Percentiles rank a stretch among this genome's conserved stretches.
phyloP scores from a whole-genome alignment of 2,329 filamentous ascomycete genomes.

The Fusarium concolor region DNA sequence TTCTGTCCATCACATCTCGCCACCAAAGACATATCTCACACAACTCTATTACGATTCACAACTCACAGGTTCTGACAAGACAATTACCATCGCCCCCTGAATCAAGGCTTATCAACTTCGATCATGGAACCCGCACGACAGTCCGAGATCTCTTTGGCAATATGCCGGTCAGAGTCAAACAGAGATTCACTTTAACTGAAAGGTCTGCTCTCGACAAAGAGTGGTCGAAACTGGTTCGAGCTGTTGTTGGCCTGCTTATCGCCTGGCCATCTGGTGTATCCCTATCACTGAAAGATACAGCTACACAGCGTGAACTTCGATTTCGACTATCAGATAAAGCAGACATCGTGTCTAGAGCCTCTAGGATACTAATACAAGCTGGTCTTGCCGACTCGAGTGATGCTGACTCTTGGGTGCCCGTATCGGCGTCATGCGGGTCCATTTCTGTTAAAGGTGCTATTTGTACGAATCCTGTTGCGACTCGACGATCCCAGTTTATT shows the following conservation, averaged over 20 bases:
- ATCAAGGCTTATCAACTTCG: slow-evolving; percentile 64
- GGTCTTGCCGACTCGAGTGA: slow-evolving; percentile 67
- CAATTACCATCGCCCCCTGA: slow-evolving; percentile 70
- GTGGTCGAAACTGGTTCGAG: slow-evolving; percentile 72
- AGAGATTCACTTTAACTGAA: slow-evolving; percentile 69
- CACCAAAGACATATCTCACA: slow-evolving; percentile 69
- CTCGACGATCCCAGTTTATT: slow-evolving; percentile 81
- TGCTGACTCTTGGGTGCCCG: slow-evolving; percentile 72
- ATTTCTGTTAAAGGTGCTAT: slow-evolving; percentile 77
- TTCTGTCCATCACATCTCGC: slow-evolving; percentile 81
- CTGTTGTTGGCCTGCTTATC: slow-evolving; percentile 74
- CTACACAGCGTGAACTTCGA: slow-evolving; percentile 52
- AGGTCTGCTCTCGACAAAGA: slow-evolving; percentile 66
- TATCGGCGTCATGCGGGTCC: slow-evolving; percentile 72
- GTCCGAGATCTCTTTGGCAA: slow-evolving; percentile 88
- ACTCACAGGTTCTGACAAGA: slow-evolving; percentile 73
- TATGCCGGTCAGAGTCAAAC: slow-evolving; percentile 91
- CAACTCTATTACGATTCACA: slow-evolving; percentile 77
- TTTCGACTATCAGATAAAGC: slow-evolving; percentile 48
- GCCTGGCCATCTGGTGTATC: slow-evolving; percentile 70
- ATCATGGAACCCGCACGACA: slow-evolving; percentile 79
- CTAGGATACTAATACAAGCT: slow-evolving; percentile 73
- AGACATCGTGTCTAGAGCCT: slow-evolving; percentile 44
- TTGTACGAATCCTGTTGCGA: slow-evolving; percentile 76
- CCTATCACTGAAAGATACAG: slow-evolving; percentile 68